These are phyloP conservation scores for Betula pendula DNA, from an alignment of 306 rosid species.

Conservation along the genomic window DNA sequence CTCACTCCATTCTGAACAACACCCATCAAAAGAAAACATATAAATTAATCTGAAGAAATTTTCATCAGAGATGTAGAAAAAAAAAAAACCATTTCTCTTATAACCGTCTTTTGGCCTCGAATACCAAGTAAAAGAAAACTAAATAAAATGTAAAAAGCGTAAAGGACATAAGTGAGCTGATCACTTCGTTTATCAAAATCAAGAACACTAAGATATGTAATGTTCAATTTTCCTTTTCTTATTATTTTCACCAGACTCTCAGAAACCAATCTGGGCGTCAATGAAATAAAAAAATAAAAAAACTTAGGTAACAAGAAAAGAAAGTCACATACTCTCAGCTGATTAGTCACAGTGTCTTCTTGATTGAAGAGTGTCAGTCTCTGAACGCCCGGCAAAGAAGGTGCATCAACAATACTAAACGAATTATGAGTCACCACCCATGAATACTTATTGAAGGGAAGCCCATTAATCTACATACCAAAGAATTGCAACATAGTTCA, in stretches of 20 bases:
- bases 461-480: constrained; percentile 56
- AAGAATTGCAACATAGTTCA: background rate
- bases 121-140: background rate
- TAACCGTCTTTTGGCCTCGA: background rate
- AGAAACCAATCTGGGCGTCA: background rate
- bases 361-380: constrained; percentile 87
- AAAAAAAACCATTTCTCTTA: background rate
- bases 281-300: background rate
- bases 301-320: background rate
- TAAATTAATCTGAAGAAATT: constrained; percentile 17
- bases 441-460: constrained; percentile 89
- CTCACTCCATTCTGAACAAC: constrained; percentile 86
- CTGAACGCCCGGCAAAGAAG: constrained; percentile 67
- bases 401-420: constrained; percentile 85
- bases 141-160: constrained; percentile 22
- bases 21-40: constrained; percentile 28
- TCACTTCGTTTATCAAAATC: background rate
- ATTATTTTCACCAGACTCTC: background rate
- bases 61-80: background rate
- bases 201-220: constrained; percentile 1
- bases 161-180: background rate
- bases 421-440: constrained; percentile 95
- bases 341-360: constrained; percentile 89
- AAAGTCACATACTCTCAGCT: constrained; percentile 58
- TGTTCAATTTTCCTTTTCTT: constrained; percentile 7